Conservation (phyloP, 169 alveolate species). For the Plasmodium fragile region DNA sequence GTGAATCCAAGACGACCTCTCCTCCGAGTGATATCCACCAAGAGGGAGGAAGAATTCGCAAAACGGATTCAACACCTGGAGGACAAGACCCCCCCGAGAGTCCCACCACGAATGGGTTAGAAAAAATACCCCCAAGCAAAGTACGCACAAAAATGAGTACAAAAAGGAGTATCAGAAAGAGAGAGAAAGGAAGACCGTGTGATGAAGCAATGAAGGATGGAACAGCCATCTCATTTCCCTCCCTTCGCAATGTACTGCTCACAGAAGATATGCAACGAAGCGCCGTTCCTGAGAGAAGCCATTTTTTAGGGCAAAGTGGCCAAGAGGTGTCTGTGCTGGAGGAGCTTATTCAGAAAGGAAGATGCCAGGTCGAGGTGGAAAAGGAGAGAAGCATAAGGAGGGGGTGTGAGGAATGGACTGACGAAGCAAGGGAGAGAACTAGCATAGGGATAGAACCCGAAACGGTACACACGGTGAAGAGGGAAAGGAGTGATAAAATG, state of each 20-base stretch:
- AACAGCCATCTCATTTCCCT: neutral
- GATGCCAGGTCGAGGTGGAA: neutral
- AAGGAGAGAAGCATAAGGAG: neutral
- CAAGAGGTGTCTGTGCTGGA: neutral
- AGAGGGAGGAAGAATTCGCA: neutral
- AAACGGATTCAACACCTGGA: neutral
- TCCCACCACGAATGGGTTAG: neutral
- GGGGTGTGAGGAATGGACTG: neutral
- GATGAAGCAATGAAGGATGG: neutral
- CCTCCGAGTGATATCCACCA: neutral
- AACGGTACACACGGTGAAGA: neutral
- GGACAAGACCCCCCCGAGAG: neutral
- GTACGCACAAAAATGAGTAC: neutral
- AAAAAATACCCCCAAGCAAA: neutral
- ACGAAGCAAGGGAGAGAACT: neutral
- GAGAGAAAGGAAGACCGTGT: neutral
- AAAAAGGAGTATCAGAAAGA: constrained; percentile 10
- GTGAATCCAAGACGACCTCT: neutral
- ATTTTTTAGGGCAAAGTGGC: neutral
- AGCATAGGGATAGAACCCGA: neutral
- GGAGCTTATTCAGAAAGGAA: neutral
- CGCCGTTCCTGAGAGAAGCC: neutral
- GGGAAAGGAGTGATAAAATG: neutral
- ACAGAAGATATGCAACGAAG: neutral
- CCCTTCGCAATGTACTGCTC: neutral